Conservation (phyloP, 768 basidiomycete species). For the Phallus indusiatus region DNA sequence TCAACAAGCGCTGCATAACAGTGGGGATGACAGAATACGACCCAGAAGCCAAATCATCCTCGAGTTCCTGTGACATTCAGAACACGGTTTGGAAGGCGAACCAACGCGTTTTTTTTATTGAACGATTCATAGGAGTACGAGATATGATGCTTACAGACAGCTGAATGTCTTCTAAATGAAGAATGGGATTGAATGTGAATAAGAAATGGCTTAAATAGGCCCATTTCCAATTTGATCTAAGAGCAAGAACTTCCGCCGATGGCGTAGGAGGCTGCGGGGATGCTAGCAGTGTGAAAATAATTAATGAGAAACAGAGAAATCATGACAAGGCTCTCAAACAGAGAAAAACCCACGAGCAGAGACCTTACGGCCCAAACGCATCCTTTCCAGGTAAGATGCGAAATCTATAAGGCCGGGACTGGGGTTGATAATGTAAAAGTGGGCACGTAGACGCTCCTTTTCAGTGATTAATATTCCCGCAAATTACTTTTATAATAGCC, state of each 20-base stretch:
- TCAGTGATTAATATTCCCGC: not conserved
- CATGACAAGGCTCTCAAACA: not conserved
- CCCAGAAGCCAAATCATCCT: constrained; percentile 60
- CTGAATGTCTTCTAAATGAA: constrained; percentile 63
- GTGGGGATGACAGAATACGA: constrained; percentile 55
- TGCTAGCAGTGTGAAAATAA: not conserved
- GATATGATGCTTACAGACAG: constrained; percentile 39
- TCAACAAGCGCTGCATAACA: constrained; percentile 65
- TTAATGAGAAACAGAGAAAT: not conserved
- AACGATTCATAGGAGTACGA: not conserved
- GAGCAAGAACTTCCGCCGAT: constrained; percentile 26
- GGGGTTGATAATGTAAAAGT: not conserved
- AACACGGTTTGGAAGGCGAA: not conserved
- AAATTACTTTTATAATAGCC: not conserved
- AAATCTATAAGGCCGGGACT: not conserved
- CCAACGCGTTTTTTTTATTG: constrained; percentile 1
- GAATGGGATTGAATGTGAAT: constrained; percentile 68
- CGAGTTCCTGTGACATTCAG: constrained; percentile 55
- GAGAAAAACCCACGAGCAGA: constrained; percentile 1
- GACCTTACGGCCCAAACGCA: constrained; percentile 1
- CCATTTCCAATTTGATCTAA: constrained; percentile 87
- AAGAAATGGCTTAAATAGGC: constrained; percentile 88
- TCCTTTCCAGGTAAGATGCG: constrained; percentile 6
- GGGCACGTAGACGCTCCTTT: not conserved
- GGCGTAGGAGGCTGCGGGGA: constrained; percentile 18